phyloP scores from a whole-genome alignment of 192 early-diverging fungal genomes.

The Backusella parvicylindrica region DNA sequence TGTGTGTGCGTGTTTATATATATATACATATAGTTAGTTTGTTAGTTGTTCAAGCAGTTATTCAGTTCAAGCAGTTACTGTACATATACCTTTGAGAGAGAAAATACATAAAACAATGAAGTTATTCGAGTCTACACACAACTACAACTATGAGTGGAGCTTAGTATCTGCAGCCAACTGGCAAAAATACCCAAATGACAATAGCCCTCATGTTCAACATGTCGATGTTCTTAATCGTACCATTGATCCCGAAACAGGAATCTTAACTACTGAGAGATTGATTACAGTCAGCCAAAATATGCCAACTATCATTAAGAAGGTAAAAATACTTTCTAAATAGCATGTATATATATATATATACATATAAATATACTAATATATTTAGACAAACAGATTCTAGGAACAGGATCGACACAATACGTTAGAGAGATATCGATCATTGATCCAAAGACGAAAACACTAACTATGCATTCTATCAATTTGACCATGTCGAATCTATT shows the following conservation, averaged over 20 bases:
- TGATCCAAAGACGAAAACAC: conserved; percentile 69
- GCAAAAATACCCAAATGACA: conserved; percentile 97
- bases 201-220: conserved; percentile 85
- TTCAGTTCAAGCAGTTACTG: not conserved
- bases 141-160: conserved; percentile 80
- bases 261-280: conserved; percentile 89
- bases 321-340: conserved; percentile 22
- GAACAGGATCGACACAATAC: conserved; percentile 68
- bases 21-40: not conserved
- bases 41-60: not conserved
- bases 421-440: conserved; percentile 89
- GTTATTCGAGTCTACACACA: conserved; percentile 78
- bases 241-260: conserved; percentile 78
- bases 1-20: too few relatives aligned
- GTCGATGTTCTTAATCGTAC: conserved; percentile 85
- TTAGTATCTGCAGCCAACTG: conserved; percentile 85
- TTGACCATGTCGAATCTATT: conserved; percentile 84
- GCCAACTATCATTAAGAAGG: conserved; percentile 68
- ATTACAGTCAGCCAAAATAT: conserved; percentile 84
- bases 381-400: conserved; percentile 49
- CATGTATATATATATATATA: not conserved
- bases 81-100: not conserved
- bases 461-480: conserved; percentile 80
- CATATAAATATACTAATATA: not conserved
- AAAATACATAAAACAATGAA: conserved; percentile 62